Base-by-base conservation (phyloP, 768 basidiomycete genomes). In the Suillus lakei region DNA sequence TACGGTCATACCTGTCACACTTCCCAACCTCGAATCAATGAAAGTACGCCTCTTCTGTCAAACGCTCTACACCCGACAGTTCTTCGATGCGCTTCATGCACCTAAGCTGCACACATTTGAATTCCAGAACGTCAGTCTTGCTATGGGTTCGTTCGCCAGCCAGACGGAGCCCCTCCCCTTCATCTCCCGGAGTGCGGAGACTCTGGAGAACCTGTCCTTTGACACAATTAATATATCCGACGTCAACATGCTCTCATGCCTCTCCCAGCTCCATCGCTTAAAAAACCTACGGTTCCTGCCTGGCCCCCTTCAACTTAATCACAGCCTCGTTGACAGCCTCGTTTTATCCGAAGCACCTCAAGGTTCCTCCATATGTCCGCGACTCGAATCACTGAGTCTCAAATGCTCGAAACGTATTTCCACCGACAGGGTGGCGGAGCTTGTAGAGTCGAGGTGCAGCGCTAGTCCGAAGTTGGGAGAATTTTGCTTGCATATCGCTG, bases 241-340 rank as follows among this genome's bases (percentile, higher is more conserved):
- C 36, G 15, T 44, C 2, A 53, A 56, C 5, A 30, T 77, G 3
- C 1, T 76, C 21, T 54, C 67, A 7, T 76, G 74, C 36, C 65
- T 76, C 26, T 56, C 51, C 1, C 74, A 67, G 8, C 67, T 76
- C 13, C 62, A 36, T 34, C 67, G 41, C 5, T 26, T 76, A 3
- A 71, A 64, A 64, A 62, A 58, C 44, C 12, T 77, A 54, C 44
- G 62, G 13, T 70, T 68, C 41, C 63, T 77, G 2, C 75, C 75
- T 5, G 71, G 76, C 15, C 53, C 71, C n/a, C 67, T 78, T 5
- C 66, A 75, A n/a, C 73, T 76, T 44, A 76, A 78, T 44, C 75
- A 78, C 16, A 73, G 72, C 16, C 71, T 76, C 53, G 43, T 76
- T 44, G 38, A 65, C n/a, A 73, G 66, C 41, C 73, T 78, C 21